These are phyloP conservation scores for Anacardium occidentale DNA, from an alignment of 345 rosid species.

Conservation along the genomic window DNA sequence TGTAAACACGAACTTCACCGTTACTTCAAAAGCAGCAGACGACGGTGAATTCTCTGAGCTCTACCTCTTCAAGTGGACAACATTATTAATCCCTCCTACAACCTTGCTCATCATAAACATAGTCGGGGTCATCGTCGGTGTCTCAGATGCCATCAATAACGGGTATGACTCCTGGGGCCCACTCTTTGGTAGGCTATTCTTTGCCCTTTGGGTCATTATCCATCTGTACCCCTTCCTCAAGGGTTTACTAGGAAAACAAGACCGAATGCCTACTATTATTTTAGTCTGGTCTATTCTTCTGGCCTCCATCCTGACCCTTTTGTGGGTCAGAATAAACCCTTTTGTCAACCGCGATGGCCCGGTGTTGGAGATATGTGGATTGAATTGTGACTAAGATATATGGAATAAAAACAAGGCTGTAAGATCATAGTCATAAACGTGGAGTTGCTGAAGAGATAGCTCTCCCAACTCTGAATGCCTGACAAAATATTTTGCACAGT, in stretches of 20 bases:
- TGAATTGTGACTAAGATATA: conserved; percentile 70
- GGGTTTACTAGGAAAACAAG: conserved; percentile 95
- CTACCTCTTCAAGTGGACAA: conserved; percentile 96
- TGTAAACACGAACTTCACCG: conserved; percentile 88
- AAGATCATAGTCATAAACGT: neutral
- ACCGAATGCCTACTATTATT: conserved; percentile 89
- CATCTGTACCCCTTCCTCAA: conserved; percentile 98
- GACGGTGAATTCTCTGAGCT: conserved; percentile 94
- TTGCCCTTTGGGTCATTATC: conserved; percentile 88
- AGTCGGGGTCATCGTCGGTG: conserved; percentile 86
- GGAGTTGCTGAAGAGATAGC: conserved; percentile 20
- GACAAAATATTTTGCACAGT: neutral
- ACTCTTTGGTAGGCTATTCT: conserved; percentile 86
- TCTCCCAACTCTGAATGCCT: conserved; percentile 15
- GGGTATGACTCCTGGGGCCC: conserved; percentile 99
- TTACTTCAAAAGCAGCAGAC: conserved; percentile 91
- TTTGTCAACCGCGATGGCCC: conserved; percentile 86
- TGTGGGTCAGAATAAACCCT: conserved; percentile 95
- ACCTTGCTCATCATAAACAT: conserved; percentile 85
- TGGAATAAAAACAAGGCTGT: conserved; percentile 9
- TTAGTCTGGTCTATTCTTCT: conserved; percentile 94
- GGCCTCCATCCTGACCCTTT: conserved; percentile 85
- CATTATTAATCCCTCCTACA: conserved; percentile 81
- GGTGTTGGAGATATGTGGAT: conserved; percentile 79
- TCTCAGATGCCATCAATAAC: conserved; percentile 91